These are phyloP conservation scores for Aspergillus campestris DNA, from an alignment of 495 filamentous ascomycete genomes.

Conservation along the genomic window DNA sequence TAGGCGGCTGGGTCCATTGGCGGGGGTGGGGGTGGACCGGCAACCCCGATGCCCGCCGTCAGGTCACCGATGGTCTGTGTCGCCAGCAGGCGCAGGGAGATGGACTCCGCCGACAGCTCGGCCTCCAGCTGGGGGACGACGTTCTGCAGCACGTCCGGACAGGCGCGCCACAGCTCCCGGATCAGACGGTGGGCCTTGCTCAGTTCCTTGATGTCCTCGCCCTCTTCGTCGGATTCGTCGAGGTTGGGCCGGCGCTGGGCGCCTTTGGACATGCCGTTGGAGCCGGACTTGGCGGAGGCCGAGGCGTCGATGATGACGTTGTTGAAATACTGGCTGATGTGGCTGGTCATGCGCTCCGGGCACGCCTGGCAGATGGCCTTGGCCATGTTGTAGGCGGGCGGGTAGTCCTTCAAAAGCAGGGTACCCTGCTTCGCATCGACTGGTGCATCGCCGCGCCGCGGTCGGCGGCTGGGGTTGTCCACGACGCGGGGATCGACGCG, in stretches of 20 bases:
- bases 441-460: conserved; percentile 51
- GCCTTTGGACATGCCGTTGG: conserved; percentile 37
- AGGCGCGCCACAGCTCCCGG: conserved; percentile 89
- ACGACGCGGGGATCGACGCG: conserved; percentile 61
- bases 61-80: conserved; percentile 94
- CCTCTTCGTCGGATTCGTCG: conserved; percentile 71
- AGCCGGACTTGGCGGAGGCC: conserved; percentile 22
- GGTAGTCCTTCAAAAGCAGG: conserved; percentile 72
- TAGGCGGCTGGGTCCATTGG: conserved; percentile 71
- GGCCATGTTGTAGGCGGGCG: conserved; percentile 91
- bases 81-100: conserved; percentile 74
- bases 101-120: conserved; percentile 82
- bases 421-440: conserved; percentile 69
- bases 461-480: conserved; percentile 38
- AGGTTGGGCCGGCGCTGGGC: conserved; percentile 40
- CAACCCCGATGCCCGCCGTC: conserved; percentile 81
- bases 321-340: conserved; percentile 93
- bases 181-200: conserved; percentile 83
- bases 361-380: conserved; percentile 87
- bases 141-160: conserved; percentile 79
- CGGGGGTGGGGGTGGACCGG: conserved; percentile 67
- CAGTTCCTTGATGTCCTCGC: conserved; percentile 79
- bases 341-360: conserved; percentile 85
- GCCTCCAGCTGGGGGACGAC: conserved; percentile 92
- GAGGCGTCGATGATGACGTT: conserved; percentile 90